Evolutionary conservation across 495 filamentous ascomycete genomes (phyloP).

Genomic region (Talaromyces thailandensis): DNA sequence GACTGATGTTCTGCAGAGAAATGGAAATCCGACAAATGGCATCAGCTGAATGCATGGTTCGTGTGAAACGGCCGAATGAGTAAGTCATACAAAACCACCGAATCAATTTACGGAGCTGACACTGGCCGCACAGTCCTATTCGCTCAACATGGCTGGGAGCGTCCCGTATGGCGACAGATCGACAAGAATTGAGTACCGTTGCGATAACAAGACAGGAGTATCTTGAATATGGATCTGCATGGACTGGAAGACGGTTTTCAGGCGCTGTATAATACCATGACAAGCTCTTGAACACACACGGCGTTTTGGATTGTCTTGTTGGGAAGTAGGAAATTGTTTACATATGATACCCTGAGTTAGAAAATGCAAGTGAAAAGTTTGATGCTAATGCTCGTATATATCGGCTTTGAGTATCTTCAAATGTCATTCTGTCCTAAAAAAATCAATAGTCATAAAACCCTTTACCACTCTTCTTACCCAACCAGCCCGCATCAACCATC

Average conservation of each 20-base stretch:
- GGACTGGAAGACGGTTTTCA: conserved; percentile 67
- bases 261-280: conserved; percentile 13
- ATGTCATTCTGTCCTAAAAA: background rate
- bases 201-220: conserved; percentile 83
- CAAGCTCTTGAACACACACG: background rate
- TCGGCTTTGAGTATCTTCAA: background rate
- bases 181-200: conserved; percentile 47
- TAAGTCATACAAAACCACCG: conserved; percentile 17
- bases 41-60: conserved; percentile 67
- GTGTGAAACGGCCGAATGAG: conserved; percentile 62
- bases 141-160: conserved; percentile 80
- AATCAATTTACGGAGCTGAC: background rate
- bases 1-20: conserved; percentile 31
- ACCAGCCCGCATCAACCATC: conserved; percentile 98
- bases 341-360: conserved; percentile 7
- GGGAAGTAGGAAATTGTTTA: background rate
- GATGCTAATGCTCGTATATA: background rate
- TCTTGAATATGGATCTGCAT: conserved; percentile 72
- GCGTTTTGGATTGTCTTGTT: background rate
- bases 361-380: background rate
- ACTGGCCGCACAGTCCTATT: conserved; percentile 45
- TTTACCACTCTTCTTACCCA: conserved; percentile 95
- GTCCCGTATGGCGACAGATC: conserved; percentile 61
- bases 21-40: conserved; percentile 65
- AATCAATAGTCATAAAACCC: conserved; percentile 82